Percentiles rank a stretch among this genome's conserved stretches.
These are phyloP conservation scores for Morella rubra DNA, from an alignment of 306 rosid genomes.

Conservation along the genomic window DNA sequence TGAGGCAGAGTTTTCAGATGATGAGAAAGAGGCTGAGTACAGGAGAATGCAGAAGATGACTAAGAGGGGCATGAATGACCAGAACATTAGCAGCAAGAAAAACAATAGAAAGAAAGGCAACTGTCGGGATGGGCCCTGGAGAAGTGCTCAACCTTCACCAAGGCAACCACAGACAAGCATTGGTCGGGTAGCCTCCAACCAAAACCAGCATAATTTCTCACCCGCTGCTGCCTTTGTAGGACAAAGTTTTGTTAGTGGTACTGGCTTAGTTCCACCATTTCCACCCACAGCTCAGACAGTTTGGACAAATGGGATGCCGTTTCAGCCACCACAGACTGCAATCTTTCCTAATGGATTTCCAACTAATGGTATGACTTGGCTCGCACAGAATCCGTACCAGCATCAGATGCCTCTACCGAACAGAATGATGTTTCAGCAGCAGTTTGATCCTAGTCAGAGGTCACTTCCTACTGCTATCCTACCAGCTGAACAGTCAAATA, in stretches of 20 bases:
- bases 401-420: constrained; percentile 51
- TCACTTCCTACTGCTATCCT: constrained; percentile 30
- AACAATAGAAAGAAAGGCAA: constrained; percentile 38
- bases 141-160: constrained; percentile 25
- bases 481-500: constrained; percentile 37
- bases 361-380: constrained; percentile 49
- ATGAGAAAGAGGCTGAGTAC: constrained; percentile 86
- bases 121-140: constrained; percentile 29
- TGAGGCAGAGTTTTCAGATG: constrained; percentile 86
- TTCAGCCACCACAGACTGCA: constrained; percentile 48
- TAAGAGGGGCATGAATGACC: constrained; percentile 61
- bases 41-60: constrained; percentile 49
- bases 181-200: constrained; percentile 26
- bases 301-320: constrained; percentile 53
- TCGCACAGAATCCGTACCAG: constrained; percentile 42
- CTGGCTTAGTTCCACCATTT: constrained; percentile 42
- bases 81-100: constrained; percentile 45
- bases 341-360: constrained; percentile 52
- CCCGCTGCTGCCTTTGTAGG: constrained; percentile 35
- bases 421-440: constrained; percentile 52
- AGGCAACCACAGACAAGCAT: constrained; percentile 19
- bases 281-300: constrained; percentile 34
- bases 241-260: constrained; percentile 39
- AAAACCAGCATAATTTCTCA: constrained; percentile 24
- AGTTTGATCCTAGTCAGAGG: constrained; percentile 37